phyloP scores from a whole-genome alignment of 495 filamentous ascomycete genomes.

The Lophium mytilinum region DNA sequence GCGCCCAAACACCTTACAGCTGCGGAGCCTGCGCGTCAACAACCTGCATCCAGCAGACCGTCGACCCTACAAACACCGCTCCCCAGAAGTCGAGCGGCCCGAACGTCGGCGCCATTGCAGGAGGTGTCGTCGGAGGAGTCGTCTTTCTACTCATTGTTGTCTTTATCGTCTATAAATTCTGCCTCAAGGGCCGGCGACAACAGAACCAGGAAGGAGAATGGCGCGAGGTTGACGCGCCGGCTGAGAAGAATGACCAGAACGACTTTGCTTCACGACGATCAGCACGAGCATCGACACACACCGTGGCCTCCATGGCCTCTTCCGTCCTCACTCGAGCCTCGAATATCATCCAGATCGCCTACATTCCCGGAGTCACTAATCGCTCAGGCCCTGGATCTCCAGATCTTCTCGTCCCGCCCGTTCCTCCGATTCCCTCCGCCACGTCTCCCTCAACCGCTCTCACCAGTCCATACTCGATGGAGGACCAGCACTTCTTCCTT shows the following conservation, averaged over 20 bases:
- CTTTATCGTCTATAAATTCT: conserved; percentile 78
- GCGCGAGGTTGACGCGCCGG: conserved; percentile 39
- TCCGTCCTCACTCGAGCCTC: conserved; percentile 92
- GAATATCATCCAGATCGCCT: conserved; percentile 98
- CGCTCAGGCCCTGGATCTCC: conserved; percentile 75
- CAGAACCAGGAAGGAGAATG: conserved; percentile 50
- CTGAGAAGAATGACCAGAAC: conserved; percentile 45
- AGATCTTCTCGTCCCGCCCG: conserved; percentile 76
- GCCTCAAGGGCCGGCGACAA: conserved; percentile 69
- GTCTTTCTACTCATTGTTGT: conserved; percentile 58
- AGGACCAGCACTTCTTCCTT: conserved; percentile 87
- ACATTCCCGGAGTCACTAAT: conserved; percentile 96
- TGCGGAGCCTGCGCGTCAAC: conserved; percentile 54
- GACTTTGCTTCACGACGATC: conserved; percentile 54
- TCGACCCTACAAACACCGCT: conserved; percentile 13
- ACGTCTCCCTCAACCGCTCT: conserved; percentile 40
- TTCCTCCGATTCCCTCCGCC: conserved; percentile 80
- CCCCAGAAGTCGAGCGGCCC: conserved; percentile 37
- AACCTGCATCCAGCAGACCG: conserved; percentile 45
- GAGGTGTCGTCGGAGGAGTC: conserved; percentile 74
- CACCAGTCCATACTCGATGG: conserved; percentile 46
- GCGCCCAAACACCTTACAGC: conserved; percentile 46
- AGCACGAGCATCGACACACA: conserved; percentile 72
- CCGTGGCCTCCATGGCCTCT: conserved; percentile 83
- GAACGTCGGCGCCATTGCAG: conserved; percentile 73